Evolutionary conservation across 1,139 yeast genomes (phyloP).

Genomic region (Blastobotrys persicus): DNA sequence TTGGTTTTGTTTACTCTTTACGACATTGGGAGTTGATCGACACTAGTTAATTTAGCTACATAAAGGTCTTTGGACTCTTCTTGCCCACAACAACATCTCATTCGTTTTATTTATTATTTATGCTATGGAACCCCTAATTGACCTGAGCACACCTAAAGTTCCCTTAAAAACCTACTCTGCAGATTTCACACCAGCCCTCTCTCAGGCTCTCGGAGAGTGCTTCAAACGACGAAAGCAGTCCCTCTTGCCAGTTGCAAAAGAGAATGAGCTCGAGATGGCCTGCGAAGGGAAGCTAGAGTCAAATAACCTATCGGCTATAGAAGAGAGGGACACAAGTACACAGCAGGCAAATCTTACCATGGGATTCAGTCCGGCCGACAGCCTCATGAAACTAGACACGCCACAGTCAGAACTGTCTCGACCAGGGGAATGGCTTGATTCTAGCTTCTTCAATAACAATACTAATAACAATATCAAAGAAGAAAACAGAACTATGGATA

Average conservation of each 20-base stretch:
- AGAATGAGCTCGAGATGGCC: conserved; percentile 1
- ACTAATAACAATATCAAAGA: background rate
- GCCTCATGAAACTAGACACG: background rate
- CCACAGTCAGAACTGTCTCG: conserved; percentile 1
- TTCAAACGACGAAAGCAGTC: conserved; percentile 24
- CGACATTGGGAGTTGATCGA: conserved; percentile 13
- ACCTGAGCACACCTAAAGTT: conserved; percentile 25
- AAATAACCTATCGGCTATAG: background rate
- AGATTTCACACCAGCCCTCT: conserved; percentile 27
- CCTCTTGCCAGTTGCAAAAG: conserved; percentile 15
- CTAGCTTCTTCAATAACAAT: background rate
- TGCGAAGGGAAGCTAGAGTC: background rate
- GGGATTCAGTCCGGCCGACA: conserved; percentile 7
- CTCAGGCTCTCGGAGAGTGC: conserved; percentile 27
- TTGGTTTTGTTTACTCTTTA: conserved; percentile 14
- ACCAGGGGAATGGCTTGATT: conserved; percentile 1
- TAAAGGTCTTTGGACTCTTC: background rate
- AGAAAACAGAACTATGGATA: background rate
- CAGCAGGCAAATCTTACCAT: background rate
- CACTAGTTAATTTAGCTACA: conserved; percentile 5
- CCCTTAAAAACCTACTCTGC: conserved; percentile 13
- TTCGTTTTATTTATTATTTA: background rate
- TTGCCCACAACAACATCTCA: background rate
- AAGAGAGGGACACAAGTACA: background rate
- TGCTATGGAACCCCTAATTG: conserved; percentile 24